Percentiles rank a stretch among this genome's conserved stretches.
Conservation (phyloP, 1,284 basidiomycete species). For the Cryptococcus maquisensis region DNA sequence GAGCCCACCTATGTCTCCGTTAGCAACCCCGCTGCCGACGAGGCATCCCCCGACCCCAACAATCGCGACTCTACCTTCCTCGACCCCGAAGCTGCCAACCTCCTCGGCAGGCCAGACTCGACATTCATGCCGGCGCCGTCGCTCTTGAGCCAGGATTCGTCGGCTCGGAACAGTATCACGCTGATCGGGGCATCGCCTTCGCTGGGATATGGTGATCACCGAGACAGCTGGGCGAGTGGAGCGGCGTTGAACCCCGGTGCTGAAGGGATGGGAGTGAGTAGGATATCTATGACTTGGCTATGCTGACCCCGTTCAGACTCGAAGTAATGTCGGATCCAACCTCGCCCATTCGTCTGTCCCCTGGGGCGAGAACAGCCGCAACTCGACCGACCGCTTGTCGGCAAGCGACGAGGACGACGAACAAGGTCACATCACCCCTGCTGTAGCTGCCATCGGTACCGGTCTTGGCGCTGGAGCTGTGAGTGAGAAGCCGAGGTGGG, state of each 20-base stretch:
- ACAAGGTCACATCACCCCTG: slow-evolving; percentile 35
- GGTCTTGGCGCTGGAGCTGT: not conserved
- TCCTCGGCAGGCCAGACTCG: slow-evolving; percentile 16
- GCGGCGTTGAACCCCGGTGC: slow-evolving; percentile 21
- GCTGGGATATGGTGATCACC: slow-evolving; percentile 12
- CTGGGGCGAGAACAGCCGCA: slow-evolving; percentile 21
- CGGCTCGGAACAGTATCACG: slow-evolving; percentile 14
- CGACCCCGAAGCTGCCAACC: not conserved
- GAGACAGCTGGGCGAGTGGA: slow-evolving; percentile 32
- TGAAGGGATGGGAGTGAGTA: slow-evolving; percentile 20
- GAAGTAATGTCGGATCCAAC: slow-evolving; percentile 8
- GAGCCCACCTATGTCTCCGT: not conserved
- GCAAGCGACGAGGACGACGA: slow-evolving; percentile 30
- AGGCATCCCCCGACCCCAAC: slow-evolving; percentile 1
- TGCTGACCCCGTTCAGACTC: not conserved
- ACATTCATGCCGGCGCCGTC: slow-evolving; percentile 32
- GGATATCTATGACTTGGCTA: slow-evolving; percentile 19
- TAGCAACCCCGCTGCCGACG: slow-evolving; percentile 2
- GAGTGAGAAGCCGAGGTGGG: slow-evolving; percentile 33
- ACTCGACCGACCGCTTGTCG: slow-evolving; percentile 21
- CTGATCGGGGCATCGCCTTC: slow-evolving; percentile 23
- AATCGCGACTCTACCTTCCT: not conserved
- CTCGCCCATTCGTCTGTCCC: slow-evolving; percentile 22
- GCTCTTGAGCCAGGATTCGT: slow-evolving; percentile 41
- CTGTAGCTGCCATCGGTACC: slow-evolving; percentile 17